Evolutionary conservation across 1,284 basidiomycete species (phyloP).

Genomic region (Boletellus dicymbophilus): DNA sequence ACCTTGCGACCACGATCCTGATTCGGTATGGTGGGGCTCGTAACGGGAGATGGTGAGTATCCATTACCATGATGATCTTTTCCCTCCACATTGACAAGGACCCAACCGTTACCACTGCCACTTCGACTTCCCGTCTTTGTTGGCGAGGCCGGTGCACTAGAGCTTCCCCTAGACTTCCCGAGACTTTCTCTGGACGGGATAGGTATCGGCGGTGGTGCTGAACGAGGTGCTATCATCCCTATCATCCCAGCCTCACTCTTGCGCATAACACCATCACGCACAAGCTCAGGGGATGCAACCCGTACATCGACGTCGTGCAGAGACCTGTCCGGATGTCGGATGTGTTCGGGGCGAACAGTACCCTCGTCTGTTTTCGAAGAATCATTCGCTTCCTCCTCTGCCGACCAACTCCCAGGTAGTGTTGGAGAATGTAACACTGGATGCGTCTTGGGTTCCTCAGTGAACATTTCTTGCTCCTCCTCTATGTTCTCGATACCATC

Average conservation of each 20-base stretch:
- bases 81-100: conserved; percentile 63
- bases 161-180: conserved; percentile 24
- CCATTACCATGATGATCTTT: conserved; percentile 35
- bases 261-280: conserved; percentile 37
- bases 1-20: conserved; percentile 29
- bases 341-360: conserved; percentile 33
- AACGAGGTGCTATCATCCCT: conserved; percentile 41
- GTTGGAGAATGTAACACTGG: conserved; percentile 15
- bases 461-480: conserved; percentile 32
- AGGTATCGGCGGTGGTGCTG: conserved; percentile 27
- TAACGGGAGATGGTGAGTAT: conserved; percentile 25
- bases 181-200: conserved; percentile 27
- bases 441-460: conserved; percentile 22
- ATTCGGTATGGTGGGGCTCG: conserved; percentile 32
- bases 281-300: conserved; percentile 49
- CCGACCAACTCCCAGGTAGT: conserved; percentile 34
- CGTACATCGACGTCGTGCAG: conserved; percentile 50
- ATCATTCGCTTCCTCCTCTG: conserved; percentile 33
- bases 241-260: conserved; percentile 59
- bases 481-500: conserved; percentile 32
- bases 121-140: conserved; percentile 37
- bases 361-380: conserved; percentile 29
- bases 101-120: conserved; percentile 54
- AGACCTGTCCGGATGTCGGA: conserved; percentile 35
- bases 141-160: conserved; percentile 32